Conservation (phyloP, 805 yeast species). For the Candida boidinii region DNA sequence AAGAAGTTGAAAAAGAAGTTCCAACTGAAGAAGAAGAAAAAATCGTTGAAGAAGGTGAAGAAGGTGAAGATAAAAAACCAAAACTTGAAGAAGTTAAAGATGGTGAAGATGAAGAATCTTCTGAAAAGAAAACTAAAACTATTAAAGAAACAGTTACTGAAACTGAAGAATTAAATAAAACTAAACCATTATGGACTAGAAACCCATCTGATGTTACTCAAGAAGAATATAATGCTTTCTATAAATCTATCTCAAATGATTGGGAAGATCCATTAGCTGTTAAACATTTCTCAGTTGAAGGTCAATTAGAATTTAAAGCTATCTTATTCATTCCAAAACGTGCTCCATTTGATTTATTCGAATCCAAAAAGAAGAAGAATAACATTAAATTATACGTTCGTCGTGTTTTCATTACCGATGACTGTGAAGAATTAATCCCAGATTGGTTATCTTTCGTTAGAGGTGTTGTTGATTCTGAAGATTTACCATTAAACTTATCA, state of each 20-base stretch:
- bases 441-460: conserved; percentile 96
- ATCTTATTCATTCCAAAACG: conserved; percentile 96
- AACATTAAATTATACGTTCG: conserved; percentile 98
- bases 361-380: conserved; percentile 97
- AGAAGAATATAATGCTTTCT: conserved; percentile 98
- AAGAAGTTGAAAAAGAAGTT: conserved; percentile 97
- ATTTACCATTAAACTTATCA: conserved; percentile 97
- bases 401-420: conserved; percentile 99
- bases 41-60: conserved; percentile 40
- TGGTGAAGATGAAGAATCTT: conserved; percentile 59
- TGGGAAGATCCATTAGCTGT: conserved; percentile 99
- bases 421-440: conserved; percentile 98
- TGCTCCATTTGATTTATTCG: conserved; percentile 98
- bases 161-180: conserved; percentile 96
- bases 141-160: conserved; percentile 90
- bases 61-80: conserved; percentile 47
- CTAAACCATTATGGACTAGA: conserved; percentile 99
- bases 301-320: conserved; percentile 99
- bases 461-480: conserved; percentile 99
- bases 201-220: conserved; percentile 95
- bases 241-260: conserved; percentile 98
- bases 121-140: conserved; percentile 75
- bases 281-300: conserved; percentile 99
- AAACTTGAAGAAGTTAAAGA: conserved; percentile 70
- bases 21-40: conserved; percentile 69